These are phyloP conservation scores for Metschnikowia picachoensis DNA, from an alignment of 805 yeast species.

Conservation along the genomic window DNA sequence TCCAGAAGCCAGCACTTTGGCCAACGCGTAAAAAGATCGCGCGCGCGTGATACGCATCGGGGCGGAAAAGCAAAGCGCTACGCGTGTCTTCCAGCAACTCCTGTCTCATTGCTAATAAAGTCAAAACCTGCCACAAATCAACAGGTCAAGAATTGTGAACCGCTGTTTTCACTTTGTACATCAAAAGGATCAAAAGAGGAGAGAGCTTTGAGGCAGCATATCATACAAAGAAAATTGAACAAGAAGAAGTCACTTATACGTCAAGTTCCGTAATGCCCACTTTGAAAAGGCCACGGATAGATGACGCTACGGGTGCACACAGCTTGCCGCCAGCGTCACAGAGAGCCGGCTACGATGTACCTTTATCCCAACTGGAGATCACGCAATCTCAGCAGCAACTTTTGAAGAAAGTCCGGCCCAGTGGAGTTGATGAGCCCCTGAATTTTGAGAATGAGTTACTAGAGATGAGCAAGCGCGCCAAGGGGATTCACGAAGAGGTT, in stretches of 20 bases:
- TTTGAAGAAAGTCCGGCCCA: conserved; percentile 34
- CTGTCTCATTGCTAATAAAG: too few species aligned
- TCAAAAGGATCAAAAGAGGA: too few species aligned
- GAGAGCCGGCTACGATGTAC: conserved; percentile 6
- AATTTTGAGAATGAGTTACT: conserved; percentile 18
- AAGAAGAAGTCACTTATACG: neutral
- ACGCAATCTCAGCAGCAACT: conserved; percentile 29
- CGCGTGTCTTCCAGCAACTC: too few species aligned
- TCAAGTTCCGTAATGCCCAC: neutral
- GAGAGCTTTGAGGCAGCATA: too few species aligned
- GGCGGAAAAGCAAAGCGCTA: too few species aligned
- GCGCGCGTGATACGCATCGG: too few species aligned
- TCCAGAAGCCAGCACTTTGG: too few species aligned
- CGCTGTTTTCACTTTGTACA: too few species aligned
- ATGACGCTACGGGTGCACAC: conserved; percentile 25
- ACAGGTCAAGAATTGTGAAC: too few species aligned
- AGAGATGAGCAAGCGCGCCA: conserved; percentile 18
- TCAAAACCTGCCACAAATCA: too few species aligned
- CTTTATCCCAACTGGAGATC: conserved; percentile 21
- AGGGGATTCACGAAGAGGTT: conserved; percentile 29
- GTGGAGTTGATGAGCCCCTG: conserved; percentile 35
- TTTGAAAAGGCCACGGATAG: conserved; percentile 13
- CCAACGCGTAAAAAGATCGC: too few species aligned
- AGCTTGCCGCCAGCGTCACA: conserved; percentile 32
- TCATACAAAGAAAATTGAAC: too few species aligned